A percentile compares a stretch with the other conserved stretches of the same genome.
phyloP scores from a whole-genome alignment of 805 yeast genomes.

The Candida morakotiae region DNA sequence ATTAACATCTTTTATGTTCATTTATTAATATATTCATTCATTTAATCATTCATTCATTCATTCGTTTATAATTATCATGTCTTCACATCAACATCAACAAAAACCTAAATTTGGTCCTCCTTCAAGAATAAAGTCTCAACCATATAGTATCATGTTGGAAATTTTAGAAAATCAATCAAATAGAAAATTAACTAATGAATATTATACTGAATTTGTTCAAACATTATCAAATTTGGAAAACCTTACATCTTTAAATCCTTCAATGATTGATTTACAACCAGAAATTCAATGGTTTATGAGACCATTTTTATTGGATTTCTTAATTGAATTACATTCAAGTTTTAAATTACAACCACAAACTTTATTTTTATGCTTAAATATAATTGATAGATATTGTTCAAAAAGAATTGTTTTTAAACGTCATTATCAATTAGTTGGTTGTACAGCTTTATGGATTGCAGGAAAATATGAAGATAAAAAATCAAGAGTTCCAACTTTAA shows the following conservation, averaged over 20 bases:
- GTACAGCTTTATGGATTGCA: conserved; percentile 46
- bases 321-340: conserved; percentile 41
- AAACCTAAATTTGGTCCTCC: conserved; percentile 24
- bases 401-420: conserved; percentile 44
- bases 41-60: conserved; percentile 1
- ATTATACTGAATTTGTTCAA: conserved; percentile 32
- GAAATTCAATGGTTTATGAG: conserved; percentile 49
- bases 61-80: conserved; percentile 1
- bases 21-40: neutral
- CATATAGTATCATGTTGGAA: conserved; percentile 44
- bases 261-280: conserved; percentile 48
- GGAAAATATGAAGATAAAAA: conserved; percentile 57
- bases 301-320: conserved; percentile 40
- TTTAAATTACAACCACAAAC: conserved; percentile 41
- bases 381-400: conserved; percentile 44
- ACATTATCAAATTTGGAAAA: conserved; percentile 40
- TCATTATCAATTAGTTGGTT: conserved; percentile 45
- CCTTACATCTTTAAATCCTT: conserved; percentile 39
- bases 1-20: neutral
- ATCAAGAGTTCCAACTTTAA: conserved; percentile 52
- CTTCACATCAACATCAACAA: conserved; percentile 7
- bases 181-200: conserved; percentile 39
- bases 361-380: conserved; percentile 39
- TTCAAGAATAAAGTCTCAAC: conserved; percentile 21
- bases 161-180: conserved; percentile 45